Conservation (phyloP, 352 stramenopile species). For the Halophytophthora polymorphica region DNA sequence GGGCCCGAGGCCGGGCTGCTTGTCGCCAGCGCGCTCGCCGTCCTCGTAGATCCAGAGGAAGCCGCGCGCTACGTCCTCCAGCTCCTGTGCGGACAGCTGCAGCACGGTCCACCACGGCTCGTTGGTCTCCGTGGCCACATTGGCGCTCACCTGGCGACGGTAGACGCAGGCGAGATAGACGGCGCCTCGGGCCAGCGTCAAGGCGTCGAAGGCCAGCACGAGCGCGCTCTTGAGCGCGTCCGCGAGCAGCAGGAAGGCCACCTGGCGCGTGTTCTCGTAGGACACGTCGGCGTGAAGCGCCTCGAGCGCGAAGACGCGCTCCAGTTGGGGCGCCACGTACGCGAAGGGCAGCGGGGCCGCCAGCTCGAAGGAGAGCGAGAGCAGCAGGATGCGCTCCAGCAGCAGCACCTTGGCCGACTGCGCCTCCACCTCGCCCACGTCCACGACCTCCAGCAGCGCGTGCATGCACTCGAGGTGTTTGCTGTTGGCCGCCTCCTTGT, state of each 20-base stretch:
- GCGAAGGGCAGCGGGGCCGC: conserved; percentile 63
- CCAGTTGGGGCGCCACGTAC: conserved; percentile 53
- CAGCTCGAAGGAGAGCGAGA: conserved; percentile 75
- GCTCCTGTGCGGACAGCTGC: conserved; percentile 38
- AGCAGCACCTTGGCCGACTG: conserved; percentile 62
- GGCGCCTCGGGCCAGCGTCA: conserved; percentile 52
- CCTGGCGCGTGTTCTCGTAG: conserved; percentile 41
- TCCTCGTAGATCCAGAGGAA: conserved; percentile 74
- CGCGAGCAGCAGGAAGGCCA: conserved; percentile 53
- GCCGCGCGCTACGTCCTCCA: conserved; percentile 56
- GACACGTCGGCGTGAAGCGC: conserved; percentile 50
- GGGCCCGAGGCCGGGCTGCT: conserved; percentile 30
- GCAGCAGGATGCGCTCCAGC: conserved; percentile 67
- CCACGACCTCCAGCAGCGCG: conserved; percentile 50
- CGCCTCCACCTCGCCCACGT: conserved; percentile 66
- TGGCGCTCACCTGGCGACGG: conserved; percentile 41
- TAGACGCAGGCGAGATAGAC: conserved; percentile 76
- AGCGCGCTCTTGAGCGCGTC: conserved; percentile 60
- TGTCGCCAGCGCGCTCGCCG: conserved; percentile 21
- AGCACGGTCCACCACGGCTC: conserved; percentile 72
- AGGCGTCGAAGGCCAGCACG: conserved; percentile 48
- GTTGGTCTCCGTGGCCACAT: conserved; percentile 61
- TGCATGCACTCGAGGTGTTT: conserved; percentile 70
- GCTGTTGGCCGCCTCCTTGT: conserved; percentile 50
- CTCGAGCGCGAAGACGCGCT: conserved; percentile 51